Evolutionary conservation across 768 basidiomycete species (phyloP), one percentile per base, ranked within the genome.

Genomic region (Lactarius pseudohatsudake): DNA sequence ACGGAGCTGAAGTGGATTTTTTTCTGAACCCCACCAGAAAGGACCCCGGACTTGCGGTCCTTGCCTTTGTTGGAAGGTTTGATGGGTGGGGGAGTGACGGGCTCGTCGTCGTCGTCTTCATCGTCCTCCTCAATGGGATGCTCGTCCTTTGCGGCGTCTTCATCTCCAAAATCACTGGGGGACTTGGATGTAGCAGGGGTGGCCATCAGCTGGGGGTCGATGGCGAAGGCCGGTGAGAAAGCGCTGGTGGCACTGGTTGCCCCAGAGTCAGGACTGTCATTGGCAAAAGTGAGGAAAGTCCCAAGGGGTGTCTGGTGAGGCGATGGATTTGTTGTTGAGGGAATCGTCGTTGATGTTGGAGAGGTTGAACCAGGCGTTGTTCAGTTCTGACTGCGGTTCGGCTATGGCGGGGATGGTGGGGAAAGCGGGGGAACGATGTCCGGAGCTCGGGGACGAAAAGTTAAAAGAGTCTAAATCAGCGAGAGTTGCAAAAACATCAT

Each of bases 191-290:
- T 74, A 30, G 86, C 75, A 4, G 88, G 88, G 0, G 89, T 88
- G 47, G 81, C 86, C 64, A 92, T 87, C 62, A 92, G 85, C 74
- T 89, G 88, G 0, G 91, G 91, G 74, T 93, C 89, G 74, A 93
- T 92, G 56, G 80, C 77, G 43, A 81, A 79, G 54, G 77, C 58
- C 11, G 77, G 76, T 0, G 77, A 77, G 36, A 70, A 69, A 20
- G 63, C 69, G 15, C 61, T 38, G 13, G 69, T 63, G 10, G 71
- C 56, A 2, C 69, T 69, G 32, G 69, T 54, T 20, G 59, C 18
- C 10, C 59, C 63, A 38, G 71, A 66, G 30, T 74, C 74, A 26
- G 76, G 76, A 65, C 76, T 77, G 62, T 71, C 72, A 55, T 70
- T 69, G 62, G 74, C 65, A 62, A 75, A 74, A 34, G 77, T 73